These are phyloP conservation scores for Boletus rex-veris DNA, from an alignment of 768 basidiomycete species.

Conservation along the genomic window DNA sequence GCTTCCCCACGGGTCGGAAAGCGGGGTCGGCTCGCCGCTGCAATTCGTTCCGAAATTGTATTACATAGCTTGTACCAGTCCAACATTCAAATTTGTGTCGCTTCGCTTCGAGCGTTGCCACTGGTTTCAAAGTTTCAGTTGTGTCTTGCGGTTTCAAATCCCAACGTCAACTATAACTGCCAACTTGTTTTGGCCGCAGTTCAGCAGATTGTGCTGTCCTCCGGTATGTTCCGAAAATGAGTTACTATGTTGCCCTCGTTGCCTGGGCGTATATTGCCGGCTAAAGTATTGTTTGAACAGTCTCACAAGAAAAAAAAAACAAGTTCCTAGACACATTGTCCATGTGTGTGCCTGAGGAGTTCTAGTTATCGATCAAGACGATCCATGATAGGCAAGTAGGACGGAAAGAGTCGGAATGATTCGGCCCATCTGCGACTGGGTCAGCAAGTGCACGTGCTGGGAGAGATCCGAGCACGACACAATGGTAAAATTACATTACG, in stretches of 20 bases:
- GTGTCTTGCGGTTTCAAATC: conserved; percentile 5
- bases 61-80: neutral
- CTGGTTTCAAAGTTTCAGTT: neutral
- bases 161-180: neutral
- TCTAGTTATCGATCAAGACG: conserved; percentile 7
- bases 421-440: neutral
- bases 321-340: conserved; percentile 3
- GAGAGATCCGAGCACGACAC: neutral
- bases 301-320: neutral
- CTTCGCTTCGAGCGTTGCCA: too few species aligned
- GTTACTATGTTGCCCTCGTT: neutral
- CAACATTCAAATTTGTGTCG: neutral
- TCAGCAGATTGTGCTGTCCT: neutral
- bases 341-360: conserved; percentile 5
- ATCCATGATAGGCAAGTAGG: conserved; percentile 9
- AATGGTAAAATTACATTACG: neutral
- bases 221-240: conserved; percentile 7
- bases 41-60: neutral
- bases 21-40: conserved; percentile 9
- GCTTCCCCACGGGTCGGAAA: neutral
- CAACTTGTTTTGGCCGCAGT: neutral
- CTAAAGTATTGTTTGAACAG: neutral
- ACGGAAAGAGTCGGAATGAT: conserved; percentile 9
- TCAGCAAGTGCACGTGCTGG: neutral
- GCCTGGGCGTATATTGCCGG: neutral